A percentile compares a stretch with the other conserved stretches of the same genome.
These are phyloP conservation scores for Flammula alnicola DNA, from an alignment of 1,284 basidiomycete species.

Conservation along the genomic window DNA sequence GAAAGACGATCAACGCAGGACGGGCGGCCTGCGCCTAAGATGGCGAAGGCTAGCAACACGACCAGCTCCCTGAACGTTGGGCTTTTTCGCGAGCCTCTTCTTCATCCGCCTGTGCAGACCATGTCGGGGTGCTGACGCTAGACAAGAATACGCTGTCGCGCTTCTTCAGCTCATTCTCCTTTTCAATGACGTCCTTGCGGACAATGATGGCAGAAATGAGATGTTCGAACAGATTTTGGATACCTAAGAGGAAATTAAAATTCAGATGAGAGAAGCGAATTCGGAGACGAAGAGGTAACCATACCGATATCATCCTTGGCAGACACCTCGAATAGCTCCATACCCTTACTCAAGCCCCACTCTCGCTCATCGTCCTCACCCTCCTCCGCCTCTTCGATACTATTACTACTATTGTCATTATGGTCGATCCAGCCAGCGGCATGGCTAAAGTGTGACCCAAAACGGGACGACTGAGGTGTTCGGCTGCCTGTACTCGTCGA, in stretches of 20 bases:
- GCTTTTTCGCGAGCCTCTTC: conserved; percentile 78
- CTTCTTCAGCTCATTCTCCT: conserved; percentile 75
- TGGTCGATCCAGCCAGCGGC: conserved; percentile 59
- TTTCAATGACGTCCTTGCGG: conserved; percentile 77
- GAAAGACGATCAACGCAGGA: conserved; percentile 32
- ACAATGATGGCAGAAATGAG: conserved; percentile 79
- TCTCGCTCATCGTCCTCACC: conserved; percentile 62
- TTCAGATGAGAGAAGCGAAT: conserved; percentile 15
- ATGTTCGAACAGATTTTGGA: conserved; percentile 74
- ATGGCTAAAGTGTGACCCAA: conserved; percentile 56
- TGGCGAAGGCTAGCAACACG: conserved; percentile 54
- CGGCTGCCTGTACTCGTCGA: conserved; percentile 48
- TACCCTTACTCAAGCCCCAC: conserved; percentile 79
- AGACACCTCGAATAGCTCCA: conserved; percentile 86
- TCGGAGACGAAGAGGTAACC: conserved; percentile 30
- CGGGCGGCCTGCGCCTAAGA: conserved; percentile 20
- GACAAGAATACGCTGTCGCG: conserved; percentile 81
- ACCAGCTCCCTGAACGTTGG: conserved; percentile 60
- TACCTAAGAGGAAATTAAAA: conserved; percentile 50
- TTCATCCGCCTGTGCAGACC: conserved; percentile 80
- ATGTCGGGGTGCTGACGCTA: conserved; percentile 62
- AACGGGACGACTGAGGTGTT: conserved; percentile 57
- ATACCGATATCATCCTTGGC: conserved; percentile 82
- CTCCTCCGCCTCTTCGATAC: conserved; percentile 68
- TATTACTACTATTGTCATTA: conserved; percentile 64